Percentiles rank a stretch among this genome's conserved stretches.
These are phyloP conservation scores for Sphagnum tenellum DNA, from an alignment of 225 moss, liverwort and hornwort species.

Conservation along the genomic window DNA sequence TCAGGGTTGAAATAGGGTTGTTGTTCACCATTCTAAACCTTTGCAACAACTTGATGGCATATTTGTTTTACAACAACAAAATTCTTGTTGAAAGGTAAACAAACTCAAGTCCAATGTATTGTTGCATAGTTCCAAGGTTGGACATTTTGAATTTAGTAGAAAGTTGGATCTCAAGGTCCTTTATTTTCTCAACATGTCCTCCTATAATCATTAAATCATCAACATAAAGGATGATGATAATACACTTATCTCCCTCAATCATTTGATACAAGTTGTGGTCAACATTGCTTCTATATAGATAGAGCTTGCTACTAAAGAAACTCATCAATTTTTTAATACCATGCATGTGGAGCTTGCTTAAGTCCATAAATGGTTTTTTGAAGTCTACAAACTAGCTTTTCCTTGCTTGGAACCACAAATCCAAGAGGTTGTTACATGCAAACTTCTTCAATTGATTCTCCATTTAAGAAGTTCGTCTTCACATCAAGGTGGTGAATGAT, in stretches of 20 bases:
- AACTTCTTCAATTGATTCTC: constrained; percentile 3
- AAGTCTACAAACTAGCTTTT: neutral
- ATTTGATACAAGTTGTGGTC: constrained; percentile 4
- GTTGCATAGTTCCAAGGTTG: neutral
- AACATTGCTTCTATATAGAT: neutral
- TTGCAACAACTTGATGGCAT: no score
- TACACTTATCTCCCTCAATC: neutral
- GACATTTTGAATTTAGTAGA: neutral
- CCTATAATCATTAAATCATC: neutral
- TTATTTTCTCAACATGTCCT: neutral
- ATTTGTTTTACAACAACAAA: no score
- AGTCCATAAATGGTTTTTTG: constrained; percentile 3
- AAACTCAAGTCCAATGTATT: neutral
- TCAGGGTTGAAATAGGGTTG: no score
- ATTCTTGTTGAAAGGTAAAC: neutral
- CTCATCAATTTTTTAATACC: constrained; percentile 1
- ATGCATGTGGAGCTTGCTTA: constrained; percentile 3
- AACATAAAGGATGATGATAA: constrained; percentile 2
- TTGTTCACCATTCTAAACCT: no score
- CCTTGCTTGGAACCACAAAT: neutral
- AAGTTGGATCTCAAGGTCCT: neutral
- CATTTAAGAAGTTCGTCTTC: constrained; percentile 9
- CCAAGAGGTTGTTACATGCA: constrained; percentile 5
- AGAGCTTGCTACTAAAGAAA: neutral
- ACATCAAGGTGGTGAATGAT: neutral